Evolutionary conservation across 2,329 filamentous ascomycete species (phyloP).

Genomic region (Pyrenochaeta sp.): DNA sequence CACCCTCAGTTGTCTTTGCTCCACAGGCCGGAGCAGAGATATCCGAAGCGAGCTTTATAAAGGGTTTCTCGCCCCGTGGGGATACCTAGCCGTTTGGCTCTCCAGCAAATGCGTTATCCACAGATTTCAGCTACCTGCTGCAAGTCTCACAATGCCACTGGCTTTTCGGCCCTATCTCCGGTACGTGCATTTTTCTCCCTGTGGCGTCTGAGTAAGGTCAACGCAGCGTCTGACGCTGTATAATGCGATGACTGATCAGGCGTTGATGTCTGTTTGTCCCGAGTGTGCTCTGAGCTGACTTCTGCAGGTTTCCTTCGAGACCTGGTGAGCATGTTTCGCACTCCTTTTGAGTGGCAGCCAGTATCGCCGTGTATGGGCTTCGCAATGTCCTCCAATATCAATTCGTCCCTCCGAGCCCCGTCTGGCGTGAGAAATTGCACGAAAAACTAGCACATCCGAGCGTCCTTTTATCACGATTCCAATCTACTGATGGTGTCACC

Average conservation of each 20-base stretch:
- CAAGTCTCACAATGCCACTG: background rate
- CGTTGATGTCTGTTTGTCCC: background rate
- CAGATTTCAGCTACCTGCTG: background rate
- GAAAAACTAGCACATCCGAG: conserved; percentile 10
- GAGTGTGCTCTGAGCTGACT: conserved; percentile 4
- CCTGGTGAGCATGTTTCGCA: background rate
- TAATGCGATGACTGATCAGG: background rate
- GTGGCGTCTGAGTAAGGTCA: background rate
- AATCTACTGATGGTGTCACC: conserved; percentile 11
- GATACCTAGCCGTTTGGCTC: conserved; percentile 10
- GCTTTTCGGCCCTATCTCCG: background rate
- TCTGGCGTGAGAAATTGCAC: conserved; percentile 19
- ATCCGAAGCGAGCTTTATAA: conserved; percentile 20
- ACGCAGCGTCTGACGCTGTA: background rate
- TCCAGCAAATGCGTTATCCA: background rate
- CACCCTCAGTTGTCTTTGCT: conserved; percentile 6
- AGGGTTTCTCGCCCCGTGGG: conserved; percentile 15
- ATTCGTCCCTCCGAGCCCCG: conserved; percentile 19
- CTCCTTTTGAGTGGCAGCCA: background rate
- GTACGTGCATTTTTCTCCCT: background rate
- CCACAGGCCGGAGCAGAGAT: conserved; percentile 20
- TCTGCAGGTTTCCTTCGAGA: conserved; percentile 9
- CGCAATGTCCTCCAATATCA: background rate
- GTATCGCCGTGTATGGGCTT: background rate
- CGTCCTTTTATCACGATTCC: conserved; percentile 5